Evolutionary conservation across 2,329 filamentous ascomycete species (phyloP).

Genomic region (Pyrenophora graminea): DNA sequence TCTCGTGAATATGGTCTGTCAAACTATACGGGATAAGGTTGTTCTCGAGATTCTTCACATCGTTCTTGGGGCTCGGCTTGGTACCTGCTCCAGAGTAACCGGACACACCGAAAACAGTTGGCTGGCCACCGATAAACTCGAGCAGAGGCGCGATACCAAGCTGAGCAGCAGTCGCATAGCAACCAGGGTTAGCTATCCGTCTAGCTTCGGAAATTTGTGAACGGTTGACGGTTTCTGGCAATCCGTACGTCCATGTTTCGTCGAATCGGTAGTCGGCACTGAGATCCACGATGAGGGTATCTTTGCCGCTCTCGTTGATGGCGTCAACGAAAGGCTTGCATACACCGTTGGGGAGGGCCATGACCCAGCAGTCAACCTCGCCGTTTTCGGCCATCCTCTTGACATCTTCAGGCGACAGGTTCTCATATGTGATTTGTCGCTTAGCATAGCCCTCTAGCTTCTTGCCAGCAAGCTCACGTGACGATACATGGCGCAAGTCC

Average conservation of each 20-base stretch:
- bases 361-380: conserved; percentile 93
- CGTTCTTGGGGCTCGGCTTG: conserved; percentile 92
- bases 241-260: conserved; percentile 81
- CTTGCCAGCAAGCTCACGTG: conserved; percentile 86
- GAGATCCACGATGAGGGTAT: conserved; percentile 84
- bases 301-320: conserved; percentile 69
- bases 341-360: conserved; percentile 94
- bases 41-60: conserved; percentile 77
- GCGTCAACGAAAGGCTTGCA: conserved; percentile 94
- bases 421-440: conserved; percentile 90
- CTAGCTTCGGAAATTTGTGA: conserved; percentile 75
- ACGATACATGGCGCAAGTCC: conserved; percentile 89
- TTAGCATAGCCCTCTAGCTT: conserved; percentile 89
- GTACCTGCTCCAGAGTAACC: conserved; percentile 95
- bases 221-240: conserved; percentile 82
- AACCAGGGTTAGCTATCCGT: conserved; percentile 90
- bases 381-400: conserved; percentile 80
- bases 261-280: conserved; percentile 98
- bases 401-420: conserved; percentile 83
- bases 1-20: conserved; percentile 94
- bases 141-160: conserved; percentile 84
- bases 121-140: conserved; percentile 74
- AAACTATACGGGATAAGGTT: conserved; percentile 91
- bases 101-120: conserved; percentile 86
- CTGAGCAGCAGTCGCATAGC: conserved; percentile 92